Base-by-base conservation (phyloP, 2,329 filamentous ascomycete genomes). In the Aspergillus latus region DNA sequence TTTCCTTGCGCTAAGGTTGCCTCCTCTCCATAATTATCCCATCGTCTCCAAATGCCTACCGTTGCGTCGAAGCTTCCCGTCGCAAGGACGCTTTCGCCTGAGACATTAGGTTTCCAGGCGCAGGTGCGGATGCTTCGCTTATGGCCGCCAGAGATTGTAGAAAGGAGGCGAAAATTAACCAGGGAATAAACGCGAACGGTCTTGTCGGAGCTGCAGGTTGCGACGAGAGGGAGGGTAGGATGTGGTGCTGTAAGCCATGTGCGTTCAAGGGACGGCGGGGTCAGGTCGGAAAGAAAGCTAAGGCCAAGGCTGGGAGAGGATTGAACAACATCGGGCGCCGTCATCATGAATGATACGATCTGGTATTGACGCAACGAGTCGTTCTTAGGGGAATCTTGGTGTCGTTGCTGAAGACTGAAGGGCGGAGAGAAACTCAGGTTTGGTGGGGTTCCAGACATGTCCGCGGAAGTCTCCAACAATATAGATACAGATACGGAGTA, bases 51-150 rank as follows among this genome's bases (percentile, higher is more conserved):
- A 65, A 89, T 84, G 8, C 92, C 94, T 1, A 93, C 92, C 1
- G 90, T 95, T 13, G 90, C 88, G 73, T 99, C 94, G 71, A 99
- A 99, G 71, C 89, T 94, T 3, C 91, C 94, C 0, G 92, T 96
- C 4, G 93, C 92, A 13, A 97, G 83, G 44, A 93, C 90, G 54
- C 89, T 87, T 69, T 87, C 84, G 16, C 80, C 82, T 11, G 81
- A 76, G 43, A 84, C 75, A 59, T 82, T 81, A 0, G 92, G 92
- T 75, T 96, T 96, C 94, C 94, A 99, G 37, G 90, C 87, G 16
- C 87, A 85, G 49, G 86, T 85, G 54, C 94, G 85, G n/a, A 99
- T 86, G 65, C 89, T 94, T 55, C 94, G 89, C 65, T 91, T 90
- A 76, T 99, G 94, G 6, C 93, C 94, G 58, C 92, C 92, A 6